Conservation (phyloP, 805 yeast species). For the Candida alai region DNA sequence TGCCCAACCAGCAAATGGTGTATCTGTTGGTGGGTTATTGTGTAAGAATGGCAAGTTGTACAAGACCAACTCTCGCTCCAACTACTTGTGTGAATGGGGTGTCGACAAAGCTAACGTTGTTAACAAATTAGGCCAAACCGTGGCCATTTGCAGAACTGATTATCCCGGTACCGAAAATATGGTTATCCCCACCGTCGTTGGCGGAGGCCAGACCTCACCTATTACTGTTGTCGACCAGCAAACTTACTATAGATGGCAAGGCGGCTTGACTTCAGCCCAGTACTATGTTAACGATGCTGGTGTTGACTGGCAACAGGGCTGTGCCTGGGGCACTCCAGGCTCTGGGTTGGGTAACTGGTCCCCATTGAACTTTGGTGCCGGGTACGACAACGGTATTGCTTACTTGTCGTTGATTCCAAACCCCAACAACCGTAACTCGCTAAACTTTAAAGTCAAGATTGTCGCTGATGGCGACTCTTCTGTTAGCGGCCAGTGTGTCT, state of each 20-base stretch:
- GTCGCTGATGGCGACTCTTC: constrained; percentile 48
- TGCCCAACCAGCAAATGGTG: constrained; percentile 62
- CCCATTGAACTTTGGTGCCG: constrained; percentile 75
- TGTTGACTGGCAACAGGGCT: constrained; percentile 61
- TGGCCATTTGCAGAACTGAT: constrained; percentile 74
- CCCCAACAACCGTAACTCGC: constrained; percentile 56
- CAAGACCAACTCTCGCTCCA: constrained; percentile 49
- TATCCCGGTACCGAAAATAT: constrained; percentile 82
- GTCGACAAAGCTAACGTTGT: constrained; percentile 49
- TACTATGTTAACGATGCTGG: constrained; percentile 77
- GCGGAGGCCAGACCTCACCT: constrained; percentile 47
- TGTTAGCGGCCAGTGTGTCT: constrained; percentile 69
- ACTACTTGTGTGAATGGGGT: constrained; percentile 67
- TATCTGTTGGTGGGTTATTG: constrained; percentile 66
- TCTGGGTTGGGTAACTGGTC: constrained; percentile 76
- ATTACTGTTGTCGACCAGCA: constrained; percentile 59
- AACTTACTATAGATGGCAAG: constrained; percentile 59
- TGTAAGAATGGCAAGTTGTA: constrained; percentile 62
- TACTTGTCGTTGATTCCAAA: constrained; percentile 74
- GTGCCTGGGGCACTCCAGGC: constrained; percentile 64
- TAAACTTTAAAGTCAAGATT: constrained; percentile 43
- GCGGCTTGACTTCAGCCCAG: constrained; percentile 64
- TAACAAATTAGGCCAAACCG: constrained; percentile 46
- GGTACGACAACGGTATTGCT: constrained; percentile 55
- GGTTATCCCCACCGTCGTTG: constrained; percentile 67